Evolutionary conservation across 768 basidiomycete species (phyloP).

Genomic region (Lactarius hengduanensis): DNA sequence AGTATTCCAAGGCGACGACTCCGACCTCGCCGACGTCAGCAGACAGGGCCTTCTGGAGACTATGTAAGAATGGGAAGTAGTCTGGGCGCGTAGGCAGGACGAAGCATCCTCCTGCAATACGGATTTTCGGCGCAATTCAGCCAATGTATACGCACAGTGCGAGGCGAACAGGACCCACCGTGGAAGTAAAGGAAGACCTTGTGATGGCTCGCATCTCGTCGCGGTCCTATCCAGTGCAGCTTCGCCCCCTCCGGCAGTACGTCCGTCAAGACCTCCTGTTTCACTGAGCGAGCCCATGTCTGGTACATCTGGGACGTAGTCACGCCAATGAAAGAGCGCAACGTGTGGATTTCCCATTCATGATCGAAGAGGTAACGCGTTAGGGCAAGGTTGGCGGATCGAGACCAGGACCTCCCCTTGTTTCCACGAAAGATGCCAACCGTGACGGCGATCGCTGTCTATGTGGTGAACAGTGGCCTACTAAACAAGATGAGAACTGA

Average conservation of each 20-base stretch:
- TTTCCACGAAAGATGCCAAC: slow-evolving; percentile 18
- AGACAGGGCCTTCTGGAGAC: slow-evolving; percentile 2
- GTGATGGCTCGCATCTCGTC: slow-evolving; percentile 10
- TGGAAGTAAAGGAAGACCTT: slow-evolving; percentile 12
- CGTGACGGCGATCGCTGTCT: slow-evolving; percentile 15
- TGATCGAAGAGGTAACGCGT: slow-evolving; percentile 6
- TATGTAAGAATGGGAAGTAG: neutral
- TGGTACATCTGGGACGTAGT: slow-evolving; percentile 12
- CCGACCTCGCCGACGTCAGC: slow-evolving; percentile 5
- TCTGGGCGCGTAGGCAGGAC: neutral
- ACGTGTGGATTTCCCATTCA: slow-evolving; percentile 2
- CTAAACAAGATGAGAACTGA: neutral
- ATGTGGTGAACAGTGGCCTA: neutral
- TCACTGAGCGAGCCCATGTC: neutral
- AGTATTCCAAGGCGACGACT: slow-evolving; percentile 12
- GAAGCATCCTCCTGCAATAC: slow-evolving; percentile 9
- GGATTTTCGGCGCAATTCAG: neutral
- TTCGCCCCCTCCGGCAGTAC: slow-evolving; percentile 4
- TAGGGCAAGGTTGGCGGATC: neutral
- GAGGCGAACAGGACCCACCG: neutral
- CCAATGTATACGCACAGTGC: no score
- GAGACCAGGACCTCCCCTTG: slow-evolving; percentile 13
- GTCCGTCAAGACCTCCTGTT: slow-evolving; percentile 13
- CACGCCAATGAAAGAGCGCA: slow-evolving; percentile 5
- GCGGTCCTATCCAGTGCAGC: slow-evolving; percentile 19